These are phyloP conservation scores for Xylogone sp. DNA, from an alignment of 2,329 filamentous ascomycete species.

Conservation along the genomic window DNA sequence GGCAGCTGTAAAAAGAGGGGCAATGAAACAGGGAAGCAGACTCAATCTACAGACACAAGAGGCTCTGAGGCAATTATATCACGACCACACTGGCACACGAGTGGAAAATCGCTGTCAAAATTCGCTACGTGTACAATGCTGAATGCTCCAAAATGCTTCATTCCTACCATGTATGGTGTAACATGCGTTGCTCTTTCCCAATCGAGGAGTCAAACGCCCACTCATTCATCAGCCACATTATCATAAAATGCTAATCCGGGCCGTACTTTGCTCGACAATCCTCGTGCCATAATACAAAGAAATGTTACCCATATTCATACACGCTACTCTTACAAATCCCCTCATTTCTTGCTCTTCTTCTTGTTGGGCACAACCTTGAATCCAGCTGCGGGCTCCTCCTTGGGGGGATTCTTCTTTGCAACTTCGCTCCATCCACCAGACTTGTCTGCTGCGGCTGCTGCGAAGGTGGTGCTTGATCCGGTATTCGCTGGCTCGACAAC, in stretches of 20 bases:
- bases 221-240: neutral
- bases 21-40: too few relatives aligned
- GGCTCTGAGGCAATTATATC: too few relatives aligned
- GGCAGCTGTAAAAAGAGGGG: too few relatives aligned
- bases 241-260: neutral
- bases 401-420: slow-evolving; percentile 77
- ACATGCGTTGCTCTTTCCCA: neutral
- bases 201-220: neutral
- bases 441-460: slow-evolving; percentile 36
- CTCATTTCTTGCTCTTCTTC: slow-evolving; percentile 82
- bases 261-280: neutral
- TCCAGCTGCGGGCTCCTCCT: slow-evolving; percentile 38
- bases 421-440: slow-evolving; percentile 90
- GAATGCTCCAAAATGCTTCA: too few relatives aligned
- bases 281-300: neutral
- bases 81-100: too few relatives aligned
- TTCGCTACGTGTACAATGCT: too few relatives aligned
- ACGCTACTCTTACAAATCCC: neutral
- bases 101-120: too few relatives aligned
- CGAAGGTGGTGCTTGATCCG: slow-evolving; percentile 44
- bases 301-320: neutral
- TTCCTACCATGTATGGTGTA: too few relatives aligned
- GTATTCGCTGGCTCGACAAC: slow-evolving; percentile 65
- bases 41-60: too few relatives aligned
- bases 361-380: slow-evolving; percentile 91